Base-by-base conservation (phyloP, 1,284 basidiomycete genomes). In the Irpex lacteus region DNA sequence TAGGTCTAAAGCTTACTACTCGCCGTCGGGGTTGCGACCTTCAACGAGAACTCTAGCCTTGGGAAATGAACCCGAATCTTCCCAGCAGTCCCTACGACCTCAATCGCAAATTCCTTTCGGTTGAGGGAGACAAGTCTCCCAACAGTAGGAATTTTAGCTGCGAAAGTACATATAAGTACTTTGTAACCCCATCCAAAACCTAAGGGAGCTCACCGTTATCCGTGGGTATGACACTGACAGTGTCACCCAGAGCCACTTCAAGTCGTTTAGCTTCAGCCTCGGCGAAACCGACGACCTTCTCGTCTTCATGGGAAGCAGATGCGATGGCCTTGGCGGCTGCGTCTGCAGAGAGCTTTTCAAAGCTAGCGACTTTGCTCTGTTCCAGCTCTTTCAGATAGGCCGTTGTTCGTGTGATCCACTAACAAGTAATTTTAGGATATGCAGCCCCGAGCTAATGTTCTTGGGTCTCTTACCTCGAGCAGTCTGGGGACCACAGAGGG, bases 1-100 rank as follows among this genome's bases (percentile, higher is more conserved):
- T 5, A 3, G 47, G 7, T 54, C 44, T 47, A 67, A 1, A 67
- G 59, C 50, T 61, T 64, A 8, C 49, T 53, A 18, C 21, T 38
- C 13, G n/a, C 50, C 9, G 62, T 34, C 5, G 50, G 6, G 34
- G 50, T 21, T 40, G 38, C 5, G 34, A 47, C 6, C 40, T 60
- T 61, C 11, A 74, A 61, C 3, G 66, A 63, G 62, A 72, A 78
- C 52, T 71, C 69, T 8, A 77, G 65, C 34, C 74, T 66, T 1
- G 86, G 85, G 72, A 87, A 87, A 72, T 87, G 85, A 61, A 78
- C 82, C 40, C 77, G 76, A 40, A 85, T 68, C 7, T 52, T 67
- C 0, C 81, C 82, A 21, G 74, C 70, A 3, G 75, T 66, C 1
- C 79, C 81, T 55, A 74, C 65, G 0, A 81, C 78, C 70, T 85